Percentiles rank a stretch among this genome's conserved stretches.
Evolutionary conservation across 148 eudicot genomes (phyloP).

Genomic region (Vaccinium macrocarpon): DNA sequence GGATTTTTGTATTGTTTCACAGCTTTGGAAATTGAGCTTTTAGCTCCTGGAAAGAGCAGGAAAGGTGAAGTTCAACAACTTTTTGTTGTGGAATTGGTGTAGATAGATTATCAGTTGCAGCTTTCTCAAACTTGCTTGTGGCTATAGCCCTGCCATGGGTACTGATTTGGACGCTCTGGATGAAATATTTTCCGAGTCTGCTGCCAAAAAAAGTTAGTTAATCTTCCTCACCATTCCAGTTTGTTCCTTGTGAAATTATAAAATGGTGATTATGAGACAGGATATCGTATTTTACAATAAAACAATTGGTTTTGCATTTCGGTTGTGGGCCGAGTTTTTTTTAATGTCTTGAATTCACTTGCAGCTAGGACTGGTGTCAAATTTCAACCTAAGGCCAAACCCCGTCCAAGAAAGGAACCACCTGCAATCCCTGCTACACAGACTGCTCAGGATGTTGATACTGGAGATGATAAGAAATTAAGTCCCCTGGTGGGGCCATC

Average conservation of each 20-base stretch:
- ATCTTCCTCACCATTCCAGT: background rate
- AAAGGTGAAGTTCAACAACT: background rate
- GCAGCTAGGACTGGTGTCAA: slow-evolving; percentile 48
- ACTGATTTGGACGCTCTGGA: slow-evolving; percentile 24
- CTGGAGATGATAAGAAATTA: slow-evolving; percentile 14
- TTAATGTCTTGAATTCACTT: background rate
- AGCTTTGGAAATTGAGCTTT: background rate
- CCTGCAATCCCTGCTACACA: slow-evolving; percentile 16
- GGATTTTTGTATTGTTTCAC: too few species aligned
- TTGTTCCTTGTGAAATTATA: background rate
- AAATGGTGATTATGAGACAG: background rate
- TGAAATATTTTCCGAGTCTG: slow-evolving; percentile 14
- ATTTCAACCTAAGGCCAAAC: slow-evolving; percentile 65
- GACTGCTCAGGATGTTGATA: slow-evolving; percentile 20
- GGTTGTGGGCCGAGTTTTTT: background rate
- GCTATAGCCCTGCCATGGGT: slow-evolving; percentile 15
- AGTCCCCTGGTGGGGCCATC: slow-evolving; percentile 18
- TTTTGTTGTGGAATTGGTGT: slow-evolving; percentile 10
- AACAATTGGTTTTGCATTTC: background rate
- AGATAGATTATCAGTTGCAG: background rate
- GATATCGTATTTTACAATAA: background rate
- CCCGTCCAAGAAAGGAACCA: slow-evolving; percentile 34
- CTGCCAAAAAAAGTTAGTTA: slow-evolving; percentile 10
- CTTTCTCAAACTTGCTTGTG: background rate
- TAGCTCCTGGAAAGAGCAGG: background rate